A percentile compares a stretch with the other conserved stretches of the same genome.
Evolutionary conservation across 108 stramenopile genomes (phyloP).

Genomic region (Cyclostephanos tholiformis): DNA sequence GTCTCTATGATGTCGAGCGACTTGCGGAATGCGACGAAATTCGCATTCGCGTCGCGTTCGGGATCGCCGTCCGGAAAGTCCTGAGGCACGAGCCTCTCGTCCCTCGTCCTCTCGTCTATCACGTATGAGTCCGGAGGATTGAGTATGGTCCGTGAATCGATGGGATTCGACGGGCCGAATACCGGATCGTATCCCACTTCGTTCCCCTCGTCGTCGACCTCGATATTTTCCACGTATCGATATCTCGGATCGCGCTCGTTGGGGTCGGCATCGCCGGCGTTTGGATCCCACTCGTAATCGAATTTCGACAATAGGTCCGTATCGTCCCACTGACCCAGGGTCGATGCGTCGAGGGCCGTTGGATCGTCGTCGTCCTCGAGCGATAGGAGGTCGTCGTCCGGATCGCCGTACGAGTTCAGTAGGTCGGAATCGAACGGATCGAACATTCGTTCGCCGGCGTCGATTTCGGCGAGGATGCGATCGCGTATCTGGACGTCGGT

Average conservation of each 20-base stretch:
- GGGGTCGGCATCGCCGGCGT: constrained; percentile 60
- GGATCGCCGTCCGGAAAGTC: constrained; percentile 66
- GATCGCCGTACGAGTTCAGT: constrained; percentile 27
- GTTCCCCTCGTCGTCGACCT: constrained; percentile 77
- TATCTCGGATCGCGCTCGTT: constrained; percentile 48
- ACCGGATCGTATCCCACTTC: constrained; percentile 78
- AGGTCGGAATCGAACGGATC: constrained; percentile 2
- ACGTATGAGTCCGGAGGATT: constrained; percentile 74
- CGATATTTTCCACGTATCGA: constrained; percentile 44
- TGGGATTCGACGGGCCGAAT: constrained; percentile 75
- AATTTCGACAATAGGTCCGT: constrained; percentile 57
- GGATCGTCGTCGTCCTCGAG: constrained; percentile 64
- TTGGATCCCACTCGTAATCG: constrained; percentile 80
- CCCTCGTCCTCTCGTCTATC: constrained; percentile 63
- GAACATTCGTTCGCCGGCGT: constrained; percentile 16
- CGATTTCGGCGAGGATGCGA: constrained; percentile 36
- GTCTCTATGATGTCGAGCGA: constrained; percentile 76
- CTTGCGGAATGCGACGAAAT: constrained; percentile 68
- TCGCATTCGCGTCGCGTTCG: constrained; percentile 65
- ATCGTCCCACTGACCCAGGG: constrained; percentile 71
- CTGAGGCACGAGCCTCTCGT: constrained; percentile 60
- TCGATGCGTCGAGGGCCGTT: constrained; percentile 64
- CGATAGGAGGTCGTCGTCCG: constrained; percentile 19
- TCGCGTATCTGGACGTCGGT: constrained; percentile 26
- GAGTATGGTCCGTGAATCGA: constrained; percentile 74